A percentile compares a stretch with the other conserved stretches of the same genome.
phyloP scores from a whole-genome alignment of 495 filamentous ascomycete genomes.

The Aspergillus kassunensis region DNA sequence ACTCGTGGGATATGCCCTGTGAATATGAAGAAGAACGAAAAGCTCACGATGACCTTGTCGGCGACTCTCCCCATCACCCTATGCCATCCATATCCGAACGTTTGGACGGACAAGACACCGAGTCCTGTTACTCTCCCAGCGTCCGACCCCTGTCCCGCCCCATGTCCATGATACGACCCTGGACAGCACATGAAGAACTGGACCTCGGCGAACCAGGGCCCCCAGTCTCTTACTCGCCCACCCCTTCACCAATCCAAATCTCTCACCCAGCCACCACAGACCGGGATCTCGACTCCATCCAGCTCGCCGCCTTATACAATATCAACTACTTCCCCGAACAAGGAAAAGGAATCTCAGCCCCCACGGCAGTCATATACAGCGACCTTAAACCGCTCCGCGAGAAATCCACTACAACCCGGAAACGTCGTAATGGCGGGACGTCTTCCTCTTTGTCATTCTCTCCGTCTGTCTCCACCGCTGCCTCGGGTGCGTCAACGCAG shows the following conservation, averaged over 20 bases:
- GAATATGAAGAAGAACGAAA: slow-evolving; percentile 2
- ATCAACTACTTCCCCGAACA: background rate
- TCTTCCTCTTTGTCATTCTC: background rate
- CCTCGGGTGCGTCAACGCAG: background rate
- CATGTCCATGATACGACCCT: slow-evolving; percentile 22
- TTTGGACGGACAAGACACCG: slow-evolving; percentile 17
- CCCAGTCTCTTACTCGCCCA: slow-evolving; percentile 13
- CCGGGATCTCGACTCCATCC: background rate
- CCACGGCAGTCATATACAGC: slow-evolving; percentile 13
- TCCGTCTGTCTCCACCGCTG: background rate
- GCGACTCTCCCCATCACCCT: slow-evolving; percentile 17
- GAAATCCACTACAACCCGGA: background rate
- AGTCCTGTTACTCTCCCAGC: slow-evolving; percentile 14
- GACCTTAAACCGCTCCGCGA: slow-evolving; percentile 4
- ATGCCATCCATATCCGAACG: slow-evolving; percentile 31
- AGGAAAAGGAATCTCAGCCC: slow-evolving; percentile 2
- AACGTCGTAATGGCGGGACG: background rate
- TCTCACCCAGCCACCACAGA: slow-evolving; percentile 7
- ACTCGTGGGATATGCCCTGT: too few relatives aligned
- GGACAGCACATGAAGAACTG: slow-evolving; percentile 13
- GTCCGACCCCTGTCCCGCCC: slow-evolving; percentile 8
- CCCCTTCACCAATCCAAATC: too few relatives aligned
- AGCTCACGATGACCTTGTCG: slow-evolving; percentile 19
- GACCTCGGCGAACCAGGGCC: slow-evolving; percentile 27
- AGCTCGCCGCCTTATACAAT: slow-evolving; percentile 8